A percentile compares a stretch with the other conserved stretches of the same genome.
Conservation (phyloP, 192 early-diverging fungal genomes). For the Chytriomyces sp. region DNA sequence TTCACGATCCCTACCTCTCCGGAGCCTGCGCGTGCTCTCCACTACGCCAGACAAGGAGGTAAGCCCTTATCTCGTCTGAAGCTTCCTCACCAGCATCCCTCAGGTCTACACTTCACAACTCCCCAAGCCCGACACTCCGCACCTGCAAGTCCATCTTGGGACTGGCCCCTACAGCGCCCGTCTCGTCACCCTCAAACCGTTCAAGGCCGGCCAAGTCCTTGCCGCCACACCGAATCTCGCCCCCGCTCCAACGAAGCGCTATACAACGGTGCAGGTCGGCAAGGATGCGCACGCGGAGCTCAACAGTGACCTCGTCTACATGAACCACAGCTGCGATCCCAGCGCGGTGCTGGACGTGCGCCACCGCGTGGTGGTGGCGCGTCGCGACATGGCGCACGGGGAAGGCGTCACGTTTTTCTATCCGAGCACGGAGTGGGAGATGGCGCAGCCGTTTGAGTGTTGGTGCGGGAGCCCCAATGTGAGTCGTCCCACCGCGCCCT, state of each 20-base stretch:
- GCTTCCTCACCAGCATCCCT: background rate
- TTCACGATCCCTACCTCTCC: too few species aligned
- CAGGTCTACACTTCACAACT: background rate
- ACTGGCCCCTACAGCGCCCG: conserved; percentile 5
- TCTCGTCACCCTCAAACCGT: background rate
- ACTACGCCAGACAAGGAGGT: background rate
- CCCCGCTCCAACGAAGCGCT: conserved; percentile 18
- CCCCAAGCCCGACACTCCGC: background rate
- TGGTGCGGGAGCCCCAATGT: conserved; percentile 43
- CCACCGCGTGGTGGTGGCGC: conserved; percentile 22
- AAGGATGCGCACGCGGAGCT: conserved; percentile 29
- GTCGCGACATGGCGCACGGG: conserved; percentile 30
- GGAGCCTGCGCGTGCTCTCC: background rate
- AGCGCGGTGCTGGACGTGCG: conserved; percentile 34
- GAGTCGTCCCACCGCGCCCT: background rate
- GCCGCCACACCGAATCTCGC: conserved; percentile 10
- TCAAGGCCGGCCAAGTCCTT: conserved; percentile 33
- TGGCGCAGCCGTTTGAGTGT: conserved; percentile 51
- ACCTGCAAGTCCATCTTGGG: background rate
- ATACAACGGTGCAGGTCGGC: conserved; percentile 34
- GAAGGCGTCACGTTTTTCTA: conserved; percentile 55
- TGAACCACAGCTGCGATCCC: conserved; percentile 42
- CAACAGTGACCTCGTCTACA: conserved; percentile 36
- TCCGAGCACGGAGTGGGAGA: conserved; percentile 52
- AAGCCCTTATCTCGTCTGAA: background rate